phyloP scores from a whole-genome alignment of 176 grass and related monocot genomes.

The Areca catechu region DNA sequence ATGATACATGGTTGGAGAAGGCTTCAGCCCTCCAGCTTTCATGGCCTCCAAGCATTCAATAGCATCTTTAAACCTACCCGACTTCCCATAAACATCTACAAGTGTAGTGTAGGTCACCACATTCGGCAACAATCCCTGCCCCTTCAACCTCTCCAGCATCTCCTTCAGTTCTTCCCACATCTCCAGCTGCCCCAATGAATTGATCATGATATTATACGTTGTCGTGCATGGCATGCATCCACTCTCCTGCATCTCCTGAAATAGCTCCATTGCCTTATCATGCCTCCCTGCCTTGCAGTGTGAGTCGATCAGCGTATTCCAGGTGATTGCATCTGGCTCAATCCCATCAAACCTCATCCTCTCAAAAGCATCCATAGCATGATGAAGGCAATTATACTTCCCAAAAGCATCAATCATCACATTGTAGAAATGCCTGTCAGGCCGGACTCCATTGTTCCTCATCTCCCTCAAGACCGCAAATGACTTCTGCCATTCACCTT shows the following conservation, averaged over 20 bases:
- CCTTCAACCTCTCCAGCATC: constrained; percentile 66
- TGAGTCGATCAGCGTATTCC: constrained; percentile 77
- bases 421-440: constrained; percentile 95
- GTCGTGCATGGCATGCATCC: constrained; percentile 55
- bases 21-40: constrained; percentile 70
- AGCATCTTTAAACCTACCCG: constrained; percentile 72
- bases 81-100: constrained; percentile 89
- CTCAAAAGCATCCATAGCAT: constrained; percentile 80
- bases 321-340: constrained; percentile 73
- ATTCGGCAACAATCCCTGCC: constrained; percentile 64
- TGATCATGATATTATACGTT: constrained; percentile 93
- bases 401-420: constrained; percentile 95
- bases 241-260: constrained; percentile 66
- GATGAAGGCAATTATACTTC: constrained; percentile 77
- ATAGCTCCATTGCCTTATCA: constrained; percentile 67
- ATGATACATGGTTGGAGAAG: constrained; percentile 82
- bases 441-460: constrained; percentile 58
- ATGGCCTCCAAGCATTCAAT: constrained; percentile 81
- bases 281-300: constrained; percentile 70
- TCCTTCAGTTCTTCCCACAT: constrained; percentile 49
- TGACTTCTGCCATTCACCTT: constrained; percentile 85
- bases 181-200: constrained; percentile 63
- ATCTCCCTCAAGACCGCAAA: constrained; percentile 85
- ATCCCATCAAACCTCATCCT: constrained; percentile 77
- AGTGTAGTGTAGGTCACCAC: constrained; percentile 89